phyloP scores from a whole-genome alignment of 768 basidiomycete genomes.

The Suillus subluteus region DNA sequence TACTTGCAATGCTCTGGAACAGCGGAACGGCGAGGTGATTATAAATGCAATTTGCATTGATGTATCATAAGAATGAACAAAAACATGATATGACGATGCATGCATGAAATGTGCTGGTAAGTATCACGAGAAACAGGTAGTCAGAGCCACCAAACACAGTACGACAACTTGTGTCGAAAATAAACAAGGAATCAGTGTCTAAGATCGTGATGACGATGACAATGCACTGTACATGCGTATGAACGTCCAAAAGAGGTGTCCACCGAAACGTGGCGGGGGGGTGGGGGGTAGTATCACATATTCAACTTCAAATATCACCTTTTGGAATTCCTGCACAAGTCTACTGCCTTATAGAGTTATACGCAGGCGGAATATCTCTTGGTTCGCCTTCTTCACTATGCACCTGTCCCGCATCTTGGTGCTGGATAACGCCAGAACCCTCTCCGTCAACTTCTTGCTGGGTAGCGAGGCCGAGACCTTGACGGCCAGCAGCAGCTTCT shows the following conservation, averaged over 20 bases:
- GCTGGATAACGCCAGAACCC: neutral
- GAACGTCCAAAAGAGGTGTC: neutral
- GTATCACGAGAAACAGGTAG: neutral
- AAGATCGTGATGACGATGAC: neutral
- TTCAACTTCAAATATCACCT: neutral
- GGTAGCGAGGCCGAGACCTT: neutral
- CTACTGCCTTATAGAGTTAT: neutral
- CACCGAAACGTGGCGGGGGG: neutral
- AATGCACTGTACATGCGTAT: neutral
- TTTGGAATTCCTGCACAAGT: neutral
- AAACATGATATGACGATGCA: neutral
- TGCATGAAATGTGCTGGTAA: neutral
- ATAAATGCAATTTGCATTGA: neutral
- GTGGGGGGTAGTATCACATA: slow-evolving; percentile 4
- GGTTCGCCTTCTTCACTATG: neutral
- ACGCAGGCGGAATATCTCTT: neutral
- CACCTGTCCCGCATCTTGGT: neutral
- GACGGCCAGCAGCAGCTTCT: neutral
- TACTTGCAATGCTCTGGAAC: too few relatives aligned
- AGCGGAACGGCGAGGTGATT: neutral
- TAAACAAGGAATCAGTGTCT: neutral
- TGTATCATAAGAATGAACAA: neutral
- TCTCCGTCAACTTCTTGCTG: neutral
- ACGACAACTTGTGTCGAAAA: neutral
- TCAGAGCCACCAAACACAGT: too few relatives aligned